A percentile compares a stretch with the other conserved stretches of the same genome.
These are phyloP conservation scores for Rhododendron molle DNA, from an alignment of 148 eudicot genomes.

Conservation along the genomic window DNA sequence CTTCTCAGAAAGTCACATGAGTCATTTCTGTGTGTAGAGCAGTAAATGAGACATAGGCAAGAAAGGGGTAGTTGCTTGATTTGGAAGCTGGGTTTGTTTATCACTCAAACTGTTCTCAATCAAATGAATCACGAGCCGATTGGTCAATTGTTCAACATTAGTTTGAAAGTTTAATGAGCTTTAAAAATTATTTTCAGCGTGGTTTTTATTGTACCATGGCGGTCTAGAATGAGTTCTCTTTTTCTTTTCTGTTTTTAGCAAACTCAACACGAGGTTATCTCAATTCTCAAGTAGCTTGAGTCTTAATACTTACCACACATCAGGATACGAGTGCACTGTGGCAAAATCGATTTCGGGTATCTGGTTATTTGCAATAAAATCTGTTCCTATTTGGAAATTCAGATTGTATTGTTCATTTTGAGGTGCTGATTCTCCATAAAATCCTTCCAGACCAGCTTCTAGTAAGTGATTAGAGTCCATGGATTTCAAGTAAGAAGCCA, in stretches of 20 bases:
- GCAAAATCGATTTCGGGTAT: conserved; percentile 60
- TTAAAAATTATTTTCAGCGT: not conserved
- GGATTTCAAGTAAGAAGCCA: conserved; percentile 67
- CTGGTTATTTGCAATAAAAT: conserved; percentile 58
- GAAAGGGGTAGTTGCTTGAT: not conserved
- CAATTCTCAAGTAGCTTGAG: not conserved
- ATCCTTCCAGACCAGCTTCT: conserved; percentile 68
- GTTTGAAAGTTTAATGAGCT: not conserved
- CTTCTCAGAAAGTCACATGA: not conserved
- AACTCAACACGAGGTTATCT: not conserved
- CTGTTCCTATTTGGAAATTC: conserved; percentile 41
- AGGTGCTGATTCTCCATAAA: conserved; percentile 46
- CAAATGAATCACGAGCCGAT: not conserved
- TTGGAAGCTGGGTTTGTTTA: not conserved
- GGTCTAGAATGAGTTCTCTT: not conserved
- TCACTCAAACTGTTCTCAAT: not conserved
- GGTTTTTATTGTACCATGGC: not conserved
- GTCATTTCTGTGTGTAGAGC: not conserved
- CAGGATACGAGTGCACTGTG: conserved; percentile 68
- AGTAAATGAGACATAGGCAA: not conserved
- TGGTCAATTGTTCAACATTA: not conserved
- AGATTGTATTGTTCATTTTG: conserved; percentile 35
- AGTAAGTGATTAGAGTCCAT: conserved; percentile 51
- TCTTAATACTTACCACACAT: conserved; percentile 37
- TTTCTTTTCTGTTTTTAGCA: not conserved